Conservation (phyloP, 164 flowering plant species). For the Nelumbo lutea region DNA sequence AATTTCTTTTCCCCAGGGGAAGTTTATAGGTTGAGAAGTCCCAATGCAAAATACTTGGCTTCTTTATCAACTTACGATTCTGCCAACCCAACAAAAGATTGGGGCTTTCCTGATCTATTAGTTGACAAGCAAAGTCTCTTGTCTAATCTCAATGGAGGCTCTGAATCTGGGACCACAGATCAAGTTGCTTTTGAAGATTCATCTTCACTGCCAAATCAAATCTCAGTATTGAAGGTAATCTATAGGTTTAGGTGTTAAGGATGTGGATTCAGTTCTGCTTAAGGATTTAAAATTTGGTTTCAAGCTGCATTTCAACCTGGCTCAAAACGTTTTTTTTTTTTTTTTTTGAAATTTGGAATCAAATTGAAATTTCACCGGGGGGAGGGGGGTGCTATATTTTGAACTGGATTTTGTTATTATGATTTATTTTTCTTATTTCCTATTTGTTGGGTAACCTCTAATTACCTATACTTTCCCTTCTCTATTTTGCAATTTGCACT, state of each 20-base stretch:
- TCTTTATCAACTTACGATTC: slow-evolving; percentile 72
- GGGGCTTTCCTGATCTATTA: slow-evolving; percentile 79
- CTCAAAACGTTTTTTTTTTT: background rate
- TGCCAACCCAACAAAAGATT: slow-evolving; percentile 88
- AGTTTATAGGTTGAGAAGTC: slow-evolving; percentile 70
- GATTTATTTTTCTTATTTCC: too few relatives aligned
- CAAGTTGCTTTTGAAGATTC: slow-evolving; percentile 12
- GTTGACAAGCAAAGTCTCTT: slow-evolving; percentile 6
- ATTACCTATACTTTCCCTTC: too few relatives aligned
- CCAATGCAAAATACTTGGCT: slow-evolving; percentile 58
- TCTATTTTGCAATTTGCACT: too few relatives aligned
- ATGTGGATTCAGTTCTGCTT: too few relatives aligned
- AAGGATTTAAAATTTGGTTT: too few relatives aligned
- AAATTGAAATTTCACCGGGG: too few relatives aligned
- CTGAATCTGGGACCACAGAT: slow-evolving; percentile 21
- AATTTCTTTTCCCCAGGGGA: slow-evolving; percentile 46
- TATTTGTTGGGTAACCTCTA: too few relatives aligned
- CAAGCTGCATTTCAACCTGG: too few relatives aligned
- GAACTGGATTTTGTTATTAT: too few relatives aligned
- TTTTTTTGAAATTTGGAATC: background rate
- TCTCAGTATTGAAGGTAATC: slow-evolving; percentile 2
- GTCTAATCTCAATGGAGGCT: slow-evolving; percentile 16
- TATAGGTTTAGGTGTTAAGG: too few relatives aligned
- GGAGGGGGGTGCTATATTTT: too few relatives aligned
- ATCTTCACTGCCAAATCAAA: slow-evolving; percentile 15